Percentiles rank a stretch among this genome's conserved stretches.
phyloP scores from a whole-genome alignment of 192 early-diverging fungal genomes.

The Coemansia sp. region DNA sequence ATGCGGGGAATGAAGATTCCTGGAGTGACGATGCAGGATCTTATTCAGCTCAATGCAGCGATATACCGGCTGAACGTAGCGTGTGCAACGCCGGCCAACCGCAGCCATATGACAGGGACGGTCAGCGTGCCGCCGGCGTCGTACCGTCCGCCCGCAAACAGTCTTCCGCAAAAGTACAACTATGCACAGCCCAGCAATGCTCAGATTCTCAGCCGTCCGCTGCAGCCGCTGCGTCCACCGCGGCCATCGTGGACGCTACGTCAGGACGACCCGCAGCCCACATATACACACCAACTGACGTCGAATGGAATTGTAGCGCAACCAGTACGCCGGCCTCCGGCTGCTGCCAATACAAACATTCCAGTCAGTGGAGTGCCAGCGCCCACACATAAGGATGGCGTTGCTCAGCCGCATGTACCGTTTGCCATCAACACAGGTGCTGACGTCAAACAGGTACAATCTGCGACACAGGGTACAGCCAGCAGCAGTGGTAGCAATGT shows the following conservation, averaged over 20 bases:
- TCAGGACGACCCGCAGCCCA: conserved; percentile 43
- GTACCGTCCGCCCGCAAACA: conserved; percentile 10
- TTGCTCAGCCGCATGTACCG: conserved; percentile 22
- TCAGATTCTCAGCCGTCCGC: conserved; percentile 40
- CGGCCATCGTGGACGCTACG: conserved; percentile 50
- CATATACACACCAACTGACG: conserved; percentile 28
- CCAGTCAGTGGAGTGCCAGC: not conserved
- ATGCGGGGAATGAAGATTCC: conserved; percentile 47
- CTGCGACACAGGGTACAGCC: not conserved
- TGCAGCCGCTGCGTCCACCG: conserved; percentile 44
- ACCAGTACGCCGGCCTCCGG: conserved; percentile 8
- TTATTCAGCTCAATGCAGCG: conserved; percentile 51
- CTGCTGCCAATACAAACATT: too few relatives aligned
- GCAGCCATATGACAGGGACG: conserved; percentile 45
- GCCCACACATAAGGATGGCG: not conserved
- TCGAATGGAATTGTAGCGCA: conserved; percentile 34
- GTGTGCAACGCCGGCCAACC: conserved; percentile 29
- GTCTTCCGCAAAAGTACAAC: conserved; percentile 7
- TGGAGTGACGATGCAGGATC: conserved; percentile 41
- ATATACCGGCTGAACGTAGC: conserved; percentile 47
- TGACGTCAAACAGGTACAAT: not conserved
- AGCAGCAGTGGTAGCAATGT: conserved; percentile 4
- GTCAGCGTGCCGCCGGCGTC: conserved; percentile 8
- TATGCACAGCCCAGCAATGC: conserved; percentile 8
- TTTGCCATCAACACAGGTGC: conserved; percentile 35